Conservation (phyloP, 2,329 filamentous ascomycete species). For the Phoma sp. region DNA sequence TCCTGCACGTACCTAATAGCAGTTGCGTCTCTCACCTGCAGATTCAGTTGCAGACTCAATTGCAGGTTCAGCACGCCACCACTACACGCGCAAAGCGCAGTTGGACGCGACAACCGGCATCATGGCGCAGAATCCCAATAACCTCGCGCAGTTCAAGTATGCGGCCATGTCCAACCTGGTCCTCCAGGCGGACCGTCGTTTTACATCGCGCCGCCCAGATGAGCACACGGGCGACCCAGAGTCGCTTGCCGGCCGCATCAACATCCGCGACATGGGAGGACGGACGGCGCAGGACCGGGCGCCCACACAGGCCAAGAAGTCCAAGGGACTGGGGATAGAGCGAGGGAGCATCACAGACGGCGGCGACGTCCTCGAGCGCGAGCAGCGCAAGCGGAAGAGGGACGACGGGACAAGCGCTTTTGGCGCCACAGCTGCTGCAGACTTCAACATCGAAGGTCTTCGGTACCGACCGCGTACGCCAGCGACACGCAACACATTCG, state of each 20-base stretch:
- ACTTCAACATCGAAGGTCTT: conserved; percentile 86
- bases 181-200: conserved; percentile 97
- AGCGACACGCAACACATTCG: conserved; percentile 90
- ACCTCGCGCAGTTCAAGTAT: conserved; percentile 98
- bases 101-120: conserved; percentile 23
- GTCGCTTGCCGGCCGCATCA: conserved; percentile 92
- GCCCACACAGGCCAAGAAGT: conserved; percentile 78
- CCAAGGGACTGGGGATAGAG: conserved; percentile 71
- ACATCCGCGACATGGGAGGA: conserved; percentile 92
- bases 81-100: conserved; percentile 30
- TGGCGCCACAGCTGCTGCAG: conserved; percentile 76
- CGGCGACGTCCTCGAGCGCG: conserved; percentile 79
- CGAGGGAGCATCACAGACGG: conserved; percentile 79
- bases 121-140: conserved; percentile 48
- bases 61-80: too few relatives aligned
- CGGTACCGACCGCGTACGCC: conserved; percentile 90
- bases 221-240: conserved; percentile 97
- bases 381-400: conserved; percentile 84
- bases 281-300: conserved; percentile 79
- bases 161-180: conserved; percentile 99
- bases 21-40: conserved; percentile 10
- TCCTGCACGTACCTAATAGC: conserved; percentile 17
- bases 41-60: background rate
- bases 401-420: conserved; percentile 70
- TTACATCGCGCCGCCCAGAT: conserved; percentile 89